Base-by-base conservation (phyloP, 768 basidiomycete species). In the Royoungia palumana region DNA sequence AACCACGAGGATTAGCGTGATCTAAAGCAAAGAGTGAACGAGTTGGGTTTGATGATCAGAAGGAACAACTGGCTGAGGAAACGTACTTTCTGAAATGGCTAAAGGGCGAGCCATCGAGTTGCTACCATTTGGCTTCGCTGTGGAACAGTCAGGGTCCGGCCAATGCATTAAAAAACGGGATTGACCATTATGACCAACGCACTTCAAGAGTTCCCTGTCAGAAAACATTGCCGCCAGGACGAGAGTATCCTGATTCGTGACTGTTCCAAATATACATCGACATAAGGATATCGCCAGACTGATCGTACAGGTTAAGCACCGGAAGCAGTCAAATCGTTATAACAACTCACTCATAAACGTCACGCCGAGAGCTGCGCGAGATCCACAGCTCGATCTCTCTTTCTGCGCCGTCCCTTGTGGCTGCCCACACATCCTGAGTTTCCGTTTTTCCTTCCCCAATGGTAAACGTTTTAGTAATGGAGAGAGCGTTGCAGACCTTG, bases 161-260 rank as follows among this genome's bases (percentile, higher is more conserved):
- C 36, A 28, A 5, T 19, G 16, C 20, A 17, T 38, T 24, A 3
- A 34, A 30, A 14, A 53, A 28, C 11, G 10, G 8, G 19, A 56
- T 70, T 14, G 56, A 85, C 88, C 85, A 85, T 88, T 84, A 63
- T 89, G 92, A 10, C 90, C 92, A 51, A 89, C 72, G 27, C 90
- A 72, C 58, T 83, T 83, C 49, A 94, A 68, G 8, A 88, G 81
- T 48, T 81, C 77, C 24, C 95, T 69, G 53, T 94, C 89, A 0
- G 89, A 89, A 17, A 97, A 75, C 41, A 97, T 89, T 0, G 92
- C 94, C 78, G 89, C 87, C 54, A 96, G 84, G 13, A 96, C 67
- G 10, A 97, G 72, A 0, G 88, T 83, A 63, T 97, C 94, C 58
- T 92, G 89, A n/a, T 83, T 79, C 64, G 86, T 85, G 1, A 84